Evolutionary conservation across 148 eudicot species (phyloP).

Genomic region (Heliosperma pusillum): DNA sequence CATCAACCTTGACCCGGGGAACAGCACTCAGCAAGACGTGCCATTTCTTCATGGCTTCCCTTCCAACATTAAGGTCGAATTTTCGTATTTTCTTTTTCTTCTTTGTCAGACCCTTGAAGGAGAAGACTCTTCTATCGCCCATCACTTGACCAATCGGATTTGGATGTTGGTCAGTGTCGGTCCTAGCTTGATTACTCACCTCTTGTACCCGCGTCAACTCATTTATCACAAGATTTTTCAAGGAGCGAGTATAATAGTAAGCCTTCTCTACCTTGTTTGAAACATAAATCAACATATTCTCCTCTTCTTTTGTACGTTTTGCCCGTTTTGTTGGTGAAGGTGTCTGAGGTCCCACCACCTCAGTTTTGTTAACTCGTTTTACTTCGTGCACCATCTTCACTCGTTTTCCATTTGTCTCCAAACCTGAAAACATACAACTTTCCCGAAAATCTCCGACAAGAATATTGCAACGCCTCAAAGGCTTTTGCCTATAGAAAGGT

Average conservation of each 20-base stretch:
- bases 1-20: not conserved
- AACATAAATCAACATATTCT: not conserved
- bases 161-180: not conserved
- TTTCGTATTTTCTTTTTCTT: not conserved
- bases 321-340: too few species aligned
- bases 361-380: not conserved
- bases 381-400: too few species aligned
- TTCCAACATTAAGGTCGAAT: not conserved
- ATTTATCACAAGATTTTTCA: not conserved
- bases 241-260: conserved; percentile 20
- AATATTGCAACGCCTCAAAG: too few species aligned
- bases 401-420: too few species aligned
- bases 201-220: not conserved
- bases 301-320: not conserved
- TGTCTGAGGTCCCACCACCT: conserved; percentile 11
- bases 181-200: not conserved
- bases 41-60: conserved; percentile 11
- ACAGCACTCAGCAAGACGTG: conserved; percentile 2
- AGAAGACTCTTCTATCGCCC: not conserved
- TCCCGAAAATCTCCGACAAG: too few species aligned
- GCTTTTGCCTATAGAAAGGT: too few species aligned
- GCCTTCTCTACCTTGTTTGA: conserved; percentile 6
- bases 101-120: not conserved
- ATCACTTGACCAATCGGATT: not conserved
- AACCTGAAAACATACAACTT: too few species aligned